These are phyloP conservation scores for Pseudoturritis turrita DNA, from an alignment of 345 rosid species.

Conservation along the genomic window DNA sequence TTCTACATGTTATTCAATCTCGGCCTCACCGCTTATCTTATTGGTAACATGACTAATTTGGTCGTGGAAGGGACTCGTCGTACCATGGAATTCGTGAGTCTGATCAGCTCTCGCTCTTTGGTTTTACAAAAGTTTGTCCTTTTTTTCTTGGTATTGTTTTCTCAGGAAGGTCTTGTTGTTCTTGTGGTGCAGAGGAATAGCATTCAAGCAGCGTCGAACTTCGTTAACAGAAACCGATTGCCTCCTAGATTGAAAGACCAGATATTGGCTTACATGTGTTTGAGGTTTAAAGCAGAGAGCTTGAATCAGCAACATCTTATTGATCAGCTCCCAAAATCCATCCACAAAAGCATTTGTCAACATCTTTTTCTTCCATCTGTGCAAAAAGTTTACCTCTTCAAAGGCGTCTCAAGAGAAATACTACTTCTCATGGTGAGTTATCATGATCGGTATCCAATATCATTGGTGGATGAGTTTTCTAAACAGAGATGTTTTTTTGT, in stretches of 20 bases:
- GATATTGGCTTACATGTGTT: constrained; percentile 88
- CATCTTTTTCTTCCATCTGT: constrained; percentile 77
- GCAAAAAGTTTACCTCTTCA: constrained; percentile 70
- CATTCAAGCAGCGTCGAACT: constrained; percentile 74
- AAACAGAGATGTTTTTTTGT: background rate
- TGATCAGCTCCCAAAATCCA: constrained; percentile 89
- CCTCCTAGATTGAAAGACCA: constrained; percentile 76
- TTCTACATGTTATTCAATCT: constrained; percentile 94
- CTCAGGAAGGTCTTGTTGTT: background rate
- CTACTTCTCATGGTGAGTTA: constrained; percentile 56
- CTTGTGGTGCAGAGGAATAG: constrained; percentile 68
- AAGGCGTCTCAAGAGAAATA: constrained; percentile 56
- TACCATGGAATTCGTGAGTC: constrained; percentile 92
- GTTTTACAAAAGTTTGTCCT: background rate
- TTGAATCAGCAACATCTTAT: constrained; percentile 78
- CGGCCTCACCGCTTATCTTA: constrained; percentile 80
- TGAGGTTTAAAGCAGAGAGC: constrained; percentile 87
- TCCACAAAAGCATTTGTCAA: constrained; percentile 79
- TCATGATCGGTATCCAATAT: background rate
- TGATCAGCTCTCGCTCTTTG: background rate
- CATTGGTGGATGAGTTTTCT: background rate
- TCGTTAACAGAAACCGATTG: constrained; percentile 66
- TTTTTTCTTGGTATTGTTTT: background rate
- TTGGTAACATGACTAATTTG: constrained; percentile 93
- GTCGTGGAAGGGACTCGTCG: constrained; percentile 96